Base-by-base conservation (phyloP, 805 yeast species). In the Kodamaea leandrae region DNA sequence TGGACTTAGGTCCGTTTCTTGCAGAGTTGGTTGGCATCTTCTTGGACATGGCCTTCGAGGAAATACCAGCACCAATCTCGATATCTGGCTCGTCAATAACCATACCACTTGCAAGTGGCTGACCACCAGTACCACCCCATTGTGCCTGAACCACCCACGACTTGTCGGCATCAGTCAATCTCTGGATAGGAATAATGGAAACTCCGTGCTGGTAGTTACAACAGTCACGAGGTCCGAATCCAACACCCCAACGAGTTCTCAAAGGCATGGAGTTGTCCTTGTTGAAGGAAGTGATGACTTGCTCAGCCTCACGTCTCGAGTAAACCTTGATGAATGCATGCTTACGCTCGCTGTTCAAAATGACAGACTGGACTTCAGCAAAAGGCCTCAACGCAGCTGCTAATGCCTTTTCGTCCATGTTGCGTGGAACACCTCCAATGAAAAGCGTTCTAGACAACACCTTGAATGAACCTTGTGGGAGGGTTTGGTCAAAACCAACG, bases 141-240 rank as follows among this genome's bases (percentile, higher is more conserved):
- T 87, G 91, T 3, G 98, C 96, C 43, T 76, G 69, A 25, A 79
- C 84, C 9, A 87, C 78, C 99, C 99, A 93, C 47, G 83, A 72
- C 55, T 74, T 79, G 62, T 93, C 99, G 15, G 97, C 96, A 45
- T 93, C 99, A 0, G 99, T 93, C 51, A 93, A 74, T 54, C 96
- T 78, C 44, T 77, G 78, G 37, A 93, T 67, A 12, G 98, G 96
- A 46, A 93, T 88, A 26, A 89, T 77, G 45, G 96, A 84, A 27
- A 83, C 74, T 47, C 99, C 99, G 43, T 83, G 83, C 57, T 83
- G 90, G 64, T 93, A 93, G 64, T 93, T 95, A 61, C 96, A 87
- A 70, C 98, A 91, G 62, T 93, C 98, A 69, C 99, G 80, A 41
- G 99, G 99, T 4, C 99, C 99, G 57, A 86, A 93, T 1, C 99